These are phyloP conservation scores for Leishmania aethiopica DNA, from an alignment of 208 protist species.

Conservation along the genomic window DNA sequence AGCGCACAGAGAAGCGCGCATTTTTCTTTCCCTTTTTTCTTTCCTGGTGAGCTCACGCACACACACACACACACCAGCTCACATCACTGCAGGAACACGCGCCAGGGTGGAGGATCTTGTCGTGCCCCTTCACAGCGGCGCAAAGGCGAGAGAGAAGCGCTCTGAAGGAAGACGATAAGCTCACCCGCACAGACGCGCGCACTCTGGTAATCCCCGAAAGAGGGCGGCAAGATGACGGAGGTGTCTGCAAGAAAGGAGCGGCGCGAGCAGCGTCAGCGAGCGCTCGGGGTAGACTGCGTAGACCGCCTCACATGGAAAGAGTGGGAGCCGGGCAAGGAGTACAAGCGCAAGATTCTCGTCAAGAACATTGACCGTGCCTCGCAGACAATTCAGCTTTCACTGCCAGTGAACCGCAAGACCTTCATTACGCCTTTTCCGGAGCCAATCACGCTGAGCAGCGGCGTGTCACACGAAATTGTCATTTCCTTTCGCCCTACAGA, in stretches of 20 bases:
- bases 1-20: not conserved
- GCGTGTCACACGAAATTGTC: slow-evolving; percentile 76
- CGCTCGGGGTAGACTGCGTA: slow-evolving; percentile 84
- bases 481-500: slow-evolving; percentile 80
- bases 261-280: slow-evolving; percentile 62
- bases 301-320: slow-evolving; percentile 83
- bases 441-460: slow-evolving; percentile 75
- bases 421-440: slow-evolving; percentile 92
- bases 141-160: not conserved
- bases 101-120: not conserved
- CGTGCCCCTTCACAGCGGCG: not conserved
- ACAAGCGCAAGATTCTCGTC: slow-evolving; percentile 84
- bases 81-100: not conserved
- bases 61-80: not conserved
- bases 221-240: slow-evolving; percentile 6
- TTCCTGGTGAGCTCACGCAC: not conserved
- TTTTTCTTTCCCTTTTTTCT: not conserved
- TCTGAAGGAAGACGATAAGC: not conserved
- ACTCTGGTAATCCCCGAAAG: not conserved
- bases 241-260: slow-evolving; percentile 13
- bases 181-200: not conserved
- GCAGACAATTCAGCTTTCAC: slow-evolving; percentile 80
- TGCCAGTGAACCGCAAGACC: slow-evolving; percentile 67
- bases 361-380: slow-evolving; percentile 79
- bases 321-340: slow-evolving; percentile 88